phyloP scores from a whole-genome alignment of 108 stramenopile genomes.

The Discostella stelligeroides region DNA sequence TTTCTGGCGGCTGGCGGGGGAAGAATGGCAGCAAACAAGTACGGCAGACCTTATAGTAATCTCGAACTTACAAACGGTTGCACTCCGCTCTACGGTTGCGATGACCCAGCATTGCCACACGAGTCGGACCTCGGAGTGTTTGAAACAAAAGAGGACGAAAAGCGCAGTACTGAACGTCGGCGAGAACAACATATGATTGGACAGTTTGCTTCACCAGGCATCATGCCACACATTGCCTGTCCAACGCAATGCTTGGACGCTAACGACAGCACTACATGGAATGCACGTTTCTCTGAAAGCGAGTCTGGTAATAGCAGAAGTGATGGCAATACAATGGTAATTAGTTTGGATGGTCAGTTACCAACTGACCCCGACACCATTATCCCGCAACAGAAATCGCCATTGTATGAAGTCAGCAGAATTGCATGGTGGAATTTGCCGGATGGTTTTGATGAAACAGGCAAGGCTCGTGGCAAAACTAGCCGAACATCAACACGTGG shows the following conservation, averaged over 20 bases:
- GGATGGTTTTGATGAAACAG: constrained; percentile 22
- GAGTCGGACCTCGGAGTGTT: constrained; percentile 80
- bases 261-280: constrained; percentile 86
- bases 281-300: constrained; percentile 47
- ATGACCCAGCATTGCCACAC: constrained; percentile 79
- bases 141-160: constrained; percentile 86
- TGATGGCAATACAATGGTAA: constrained; percentile 34
- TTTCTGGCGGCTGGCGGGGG: constrained; percentile 47
- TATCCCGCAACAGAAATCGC: constrained; percentile 19
- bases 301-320: constrained; percentile 26
- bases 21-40: constrained; percentile 51
- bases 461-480: background rate
- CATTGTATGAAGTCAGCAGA: constrained; percentile 41
- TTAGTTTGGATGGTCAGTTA: constrained; percentile 30
- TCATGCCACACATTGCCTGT: constrained; percentile 78
- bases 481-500: constrained; percentile 4
- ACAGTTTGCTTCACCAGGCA: constrained; percentile 68
- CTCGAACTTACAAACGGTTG: constrained; percentile 81
- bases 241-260: constrained; percentile 76
- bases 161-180: constrained; percentile 55
- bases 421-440: constrained; percentile 65
- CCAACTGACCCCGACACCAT: constrained; percentile 9
- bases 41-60: constrained; percentile 77
- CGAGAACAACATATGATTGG: constrained; percentile 74
- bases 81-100: constrained; percentile 78